Percentiles rank a stretch among this genome's conserved stretches.
Evolutionary conservation across 371 early-diverging fungal genomes (phyloP).

Genomic region (Haplosporangium sp.): DNA sequence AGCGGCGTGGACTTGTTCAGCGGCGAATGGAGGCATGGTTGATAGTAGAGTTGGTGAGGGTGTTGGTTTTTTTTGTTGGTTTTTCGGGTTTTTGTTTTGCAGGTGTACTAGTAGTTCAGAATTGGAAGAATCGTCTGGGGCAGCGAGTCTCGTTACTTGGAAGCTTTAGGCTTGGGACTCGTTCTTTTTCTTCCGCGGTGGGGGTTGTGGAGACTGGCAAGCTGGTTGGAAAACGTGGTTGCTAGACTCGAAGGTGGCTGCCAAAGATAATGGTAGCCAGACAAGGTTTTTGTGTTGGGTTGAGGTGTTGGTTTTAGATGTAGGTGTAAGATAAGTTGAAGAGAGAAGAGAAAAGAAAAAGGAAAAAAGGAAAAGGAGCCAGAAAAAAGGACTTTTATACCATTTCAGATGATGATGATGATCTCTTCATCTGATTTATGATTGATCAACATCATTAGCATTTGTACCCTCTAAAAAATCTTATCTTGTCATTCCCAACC

Average conservation of each 20-base stretch:
- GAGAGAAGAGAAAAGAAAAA: slow-evolving; percentile 1
- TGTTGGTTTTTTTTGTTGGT: slow-evolving; percentile 37
- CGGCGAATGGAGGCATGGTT: slow-evolving; percentile 46
- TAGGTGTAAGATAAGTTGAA: slow-evolving; percentile 1
- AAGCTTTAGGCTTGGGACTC: slow-evolving; percentile 76
- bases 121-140: slow-evolving; percentile 54
- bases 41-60: not conserved
- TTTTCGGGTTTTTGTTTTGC: slow-evolving; percentile 12
- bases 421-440: slow-evolving; percentile 3
- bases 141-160: slow-evolving; percentile 57
- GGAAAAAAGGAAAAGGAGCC: slow-evolving; percentile 1
- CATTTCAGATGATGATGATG: slow-evolving; percentile 10
- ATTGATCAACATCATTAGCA: not conserved
- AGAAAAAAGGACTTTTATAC: slow-evolving; percentile 20
- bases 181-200: slow-evolving; percentile 86
- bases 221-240: slow-evolving; percentile 84
- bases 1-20: slow-evolving; percentile 51
- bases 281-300: slow-evolving; percentile 28
- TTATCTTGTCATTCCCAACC: slow-evolving; percentile 23
- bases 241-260: slow-evolving; percentile 55
- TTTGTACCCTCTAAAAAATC: slow-evolving; percentile 6
- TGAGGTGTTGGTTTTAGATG: slow-evolving; percentile 15
- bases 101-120: slow-evolving; percentile 27
- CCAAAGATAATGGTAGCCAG: slow-evolving; percentile 52
- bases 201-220: slow-evolving; percentile 89